These are phyloP conservation scores for Raphanus raphanistrum DNA, from an alignment of 345 rosid genomes.

Conservation along the genomic window DNA sequence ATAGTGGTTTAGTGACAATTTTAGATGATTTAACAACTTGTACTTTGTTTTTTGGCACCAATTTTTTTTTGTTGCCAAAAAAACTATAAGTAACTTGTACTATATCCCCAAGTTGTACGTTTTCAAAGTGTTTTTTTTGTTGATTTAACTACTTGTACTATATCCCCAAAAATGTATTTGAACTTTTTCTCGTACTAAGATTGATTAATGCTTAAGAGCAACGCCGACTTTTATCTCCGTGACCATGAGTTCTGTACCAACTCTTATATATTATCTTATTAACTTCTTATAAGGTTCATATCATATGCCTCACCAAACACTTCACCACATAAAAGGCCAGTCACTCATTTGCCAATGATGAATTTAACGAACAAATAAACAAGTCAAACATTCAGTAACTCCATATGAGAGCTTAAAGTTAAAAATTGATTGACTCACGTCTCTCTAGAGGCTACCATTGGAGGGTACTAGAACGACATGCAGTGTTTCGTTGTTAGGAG, in stretches of 20 bases:
- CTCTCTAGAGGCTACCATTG: slow-evolving; percentile 36
- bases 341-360: slow-evolving; percentile 20
- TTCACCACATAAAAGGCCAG: not conserved
- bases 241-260: slow-evolving; percentile 19
- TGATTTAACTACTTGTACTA: not conserved
- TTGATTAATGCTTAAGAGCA: not conserved
- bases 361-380: slow-evolving; percentile 17
- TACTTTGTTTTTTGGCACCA: not conserved
- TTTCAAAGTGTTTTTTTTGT: not conserved
- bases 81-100: too few species aligned
- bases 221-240: not conserved
- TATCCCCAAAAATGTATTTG: not conserved
- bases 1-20: not conserved
- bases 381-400: not conserved
- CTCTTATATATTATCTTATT: slow-evolving; percentile 6
- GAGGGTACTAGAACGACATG: slow-evolving; percentile 69
- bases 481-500: slow-evolving; percentile 79
- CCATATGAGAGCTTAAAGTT: not conserved
- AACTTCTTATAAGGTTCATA: slow-evolving; percentile 11
- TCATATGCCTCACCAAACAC: slow-evolving; percentile 24
- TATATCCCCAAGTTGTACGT: not conserved
- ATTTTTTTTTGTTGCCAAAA: too few species aligned
- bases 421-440: slow-evolving; percentile 39
- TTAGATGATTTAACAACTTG: not conserved
- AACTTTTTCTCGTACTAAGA: not conserved